A percentile compares a stretch with the other conserved stretches of the same genome.
Conservation (phyloP, 2,329 filamentous ascomycete genomes). For the Tolypocladium inflatum region DNA sequence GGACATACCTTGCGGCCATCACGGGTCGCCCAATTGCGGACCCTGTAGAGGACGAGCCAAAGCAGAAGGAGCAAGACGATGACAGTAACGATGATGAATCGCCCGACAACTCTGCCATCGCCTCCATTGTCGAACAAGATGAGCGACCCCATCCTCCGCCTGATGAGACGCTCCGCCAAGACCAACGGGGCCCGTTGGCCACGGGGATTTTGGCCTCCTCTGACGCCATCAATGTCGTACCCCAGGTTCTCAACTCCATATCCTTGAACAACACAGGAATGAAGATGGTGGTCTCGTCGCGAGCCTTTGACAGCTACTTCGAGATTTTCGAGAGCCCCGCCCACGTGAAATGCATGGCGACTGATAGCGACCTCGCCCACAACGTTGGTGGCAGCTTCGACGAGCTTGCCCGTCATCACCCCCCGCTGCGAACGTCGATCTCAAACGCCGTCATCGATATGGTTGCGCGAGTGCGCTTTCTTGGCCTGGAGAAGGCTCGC, state of each 20-base stretch:
- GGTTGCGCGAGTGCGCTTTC: constrained; percentile 68
- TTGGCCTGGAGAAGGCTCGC: constrained; percentile 63
- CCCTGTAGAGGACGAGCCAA: constrained; percentile 17
- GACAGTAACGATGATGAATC: constrained; percentile 27
- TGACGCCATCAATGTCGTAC: constrained; percentile 81
- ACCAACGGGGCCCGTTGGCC: constrained; percentile 40
- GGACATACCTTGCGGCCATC: constrained; percentile 74
- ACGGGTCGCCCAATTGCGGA: constrained; percentile 42
- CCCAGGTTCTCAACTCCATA: constrained; percentile 84
- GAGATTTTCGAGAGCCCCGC: constrained; percentile 92
- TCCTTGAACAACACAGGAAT: constrained; percentile 84
- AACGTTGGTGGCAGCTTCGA: constrained; percentile 81
- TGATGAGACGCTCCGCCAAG: constrained; percentile 35
- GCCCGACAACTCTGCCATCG: constrained; percentile 27
- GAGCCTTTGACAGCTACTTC: constrained; percentile 77
- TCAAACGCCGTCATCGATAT: constrained; percentile 81
- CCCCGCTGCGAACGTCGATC: constrained; percentile 68
- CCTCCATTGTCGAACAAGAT: constrained; percentile 24
- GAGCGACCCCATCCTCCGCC: constrained; percentile 44
- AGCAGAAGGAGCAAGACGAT: constrained; percentile 18
- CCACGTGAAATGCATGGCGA: constrained; percentile 77
- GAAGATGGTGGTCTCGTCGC: constrained; percentile 75
- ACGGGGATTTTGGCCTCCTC: constrained; percentile 74
- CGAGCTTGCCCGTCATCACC: constrained; percentile 89
- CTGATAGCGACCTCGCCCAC: constrained; percentile 59